These are phyloP conservation scores for Metschnikowia koreensis DNA, from an alignment of 805 yeast genomes.

Conservation along the genomic window DNA sequence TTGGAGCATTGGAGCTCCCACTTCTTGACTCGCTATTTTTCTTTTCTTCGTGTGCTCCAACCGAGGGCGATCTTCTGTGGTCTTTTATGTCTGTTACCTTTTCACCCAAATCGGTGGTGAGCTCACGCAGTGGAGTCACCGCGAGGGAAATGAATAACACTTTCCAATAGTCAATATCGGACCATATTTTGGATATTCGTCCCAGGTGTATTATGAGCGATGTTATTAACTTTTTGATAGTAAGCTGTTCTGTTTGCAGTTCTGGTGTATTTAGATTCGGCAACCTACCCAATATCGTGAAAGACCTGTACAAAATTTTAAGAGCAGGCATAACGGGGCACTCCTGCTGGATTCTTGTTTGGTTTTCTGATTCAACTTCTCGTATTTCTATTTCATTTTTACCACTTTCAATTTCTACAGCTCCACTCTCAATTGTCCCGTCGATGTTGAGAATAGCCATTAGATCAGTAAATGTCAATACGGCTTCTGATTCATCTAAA, in stretches of 20 bases:
- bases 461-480: slow-evolving; percentile 6
- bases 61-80: slow-evolving; percentile 1
- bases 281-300: slow-evolving; percentile 45
- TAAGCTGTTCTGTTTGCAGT: slow-evolving; percentile 24
- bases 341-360: neutral
- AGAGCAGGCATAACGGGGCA: neutral
- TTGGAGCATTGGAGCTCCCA: neutral
- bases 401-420: neutral
- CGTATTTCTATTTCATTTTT: neutral
- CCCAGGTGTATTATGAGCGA: slow-evolving; percentile 41
- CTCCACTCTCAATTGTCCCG: neutral
- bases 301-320: slow-evolving; percentile 37
- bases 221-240: slow-evolving; percentile 30
- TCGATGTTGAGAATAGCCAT: slow-evolving; percentile 1
- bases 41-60: neutral
- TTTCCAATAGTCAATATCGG: slow-evolving; percentile 39
- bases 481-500: neutral
- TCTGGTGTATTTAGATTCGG: slow-evolving; percentile 39
- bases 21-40: neutral
- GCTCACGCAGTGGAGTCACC: neutral
- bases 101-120: neutral
- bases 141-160: slow-evolving; percentile 49
- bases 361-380: neutral
- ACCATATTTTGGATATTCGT: slow-evolving; percentile 36
- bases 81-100: neutral